phyloP scores from a whole-genome alignment of 2,329 filamentous ascomycete species.

The Leptographium lundbergii region DNA sequence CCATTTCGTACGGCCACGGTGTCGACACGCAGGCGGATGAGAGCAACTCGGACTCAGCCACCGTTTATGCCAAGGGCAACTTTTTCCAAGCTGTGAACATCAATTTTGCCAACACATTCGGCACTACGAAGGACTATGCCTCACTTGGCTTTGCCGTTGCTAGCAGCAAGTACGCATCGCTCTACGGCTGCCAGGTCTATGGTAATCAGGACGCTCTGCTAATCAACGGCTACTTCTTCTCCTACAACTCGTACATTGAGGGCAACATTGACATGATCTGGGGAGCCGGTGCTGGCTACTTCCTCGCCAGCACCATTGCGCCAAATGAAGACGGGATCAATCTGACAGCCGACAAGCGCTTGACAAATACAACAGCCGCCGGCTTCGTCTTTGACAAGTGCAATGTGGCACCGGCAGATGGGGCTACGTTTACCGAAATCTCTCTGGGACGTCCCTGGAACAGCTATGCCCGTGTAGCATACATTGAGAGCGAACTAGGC shows the following conservation, averaged over 20 bases:
- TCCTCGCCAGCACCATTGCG: slow-evolving; percentile 27
- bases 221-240: slow-evolving; percentile 1
- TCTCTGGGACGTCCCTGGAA: slow-evolving; percentile 38
- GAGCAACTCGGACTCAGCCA: slow-evolving; percentile 36
- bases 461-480: slow-evolving; percentile 31
- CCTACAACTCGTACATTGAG: slow-evolving; percentile 19
- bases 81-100: slow-evolving; percentile 52
- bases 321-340: slow-evolving; percentile 13
- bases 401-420: slow-evolving; percentile 19
- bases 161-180: slow-evolving; percentile 24
- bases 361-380: slow-evolving; percentile 21
- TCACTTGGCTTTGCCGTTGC: slow-evolving; percentile 14
- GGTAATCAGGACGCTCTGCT: slow-evolving; percentile 39
- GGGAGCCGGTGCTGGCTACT: slow-evolving; percentile 29
- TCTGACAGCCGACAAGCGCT: slow-evolving; percentile 14
- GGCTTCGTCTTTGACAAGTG: slow-evolving; percentile 36
- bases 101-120: slow-evolving; percentile 34
- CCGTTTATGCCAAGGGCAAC: slow-evolving; percentile 29
- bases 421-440: slow-evolving; percentile 25
- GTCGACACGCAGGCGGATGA: slow-evolving; percentile 21
- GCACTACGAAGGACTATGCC: slow-evolving; percentile 9
- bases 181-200: slow-evolving; percentile 31
- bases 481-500: slow-evolving; percentile 19
- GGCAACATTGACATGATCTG: slow-evolving; percentile 17
- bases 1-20: slow-evolving; percentile 27